Conservation (phyloP, 306 rosid genomes). For the Mucuna pruriens region DNA sequence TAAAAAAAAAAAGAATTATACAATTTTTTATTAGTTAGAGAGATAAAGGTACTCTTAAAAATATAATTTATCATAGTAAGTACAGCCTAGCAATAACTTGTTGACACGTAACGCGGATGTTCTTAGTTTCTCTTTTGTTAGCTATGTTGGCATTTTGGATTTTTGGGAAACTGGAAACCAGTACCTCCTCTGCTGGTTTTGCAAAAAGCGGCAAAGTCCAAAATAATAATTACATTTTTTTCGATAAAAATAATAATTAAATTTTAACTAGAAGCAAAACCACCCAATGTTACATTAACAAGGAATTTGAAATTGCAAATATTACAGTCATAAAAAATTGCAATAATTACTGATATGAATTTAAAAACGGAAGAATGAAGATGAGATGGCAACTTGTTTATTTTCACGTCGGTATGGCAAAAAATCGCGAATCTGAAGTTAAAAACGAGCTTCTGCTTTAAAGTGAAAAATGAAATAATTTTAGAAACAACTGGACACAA, state of each 20-base stretch:
- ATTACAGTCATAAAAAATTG: neutral
- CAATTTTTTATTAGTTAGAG: too few species aligned
- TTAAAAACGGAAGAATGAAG: neutral
- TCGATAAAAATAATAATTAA: slow-evolving; percentile 8
- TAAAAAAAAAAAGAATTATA: too few species aligned
- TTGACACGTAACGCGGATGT: slow-evolving; percentile 13
- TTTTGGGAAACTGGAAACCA: neutral
- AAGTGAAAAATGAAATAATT: too few species aligned
- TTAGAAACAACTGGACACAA: too few species aligned
- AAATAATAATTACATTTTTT: slow-evolving; percentile 1
- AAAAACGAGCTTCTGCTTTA: too few species aligned
- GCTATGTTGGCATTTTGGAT: neutral
- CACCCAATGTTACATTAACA: neutral
- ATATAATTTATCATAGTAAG: neutral
- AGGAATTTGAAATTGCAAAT: neutral
- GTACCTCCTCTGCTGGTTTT: neutral
- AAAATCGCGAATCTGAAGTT: too few species aligned
- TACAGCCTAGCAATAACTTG: neutral
- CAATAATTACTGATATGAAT: neutral
- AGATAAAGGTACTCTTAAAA: neutral
- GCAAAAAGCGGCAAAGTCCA: neutral
- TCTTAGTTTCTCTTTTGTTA: neutral
- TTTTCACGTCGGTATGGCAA: too few species aligned
- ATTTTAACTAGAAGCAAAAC: neutral
- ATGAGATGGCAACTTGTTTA: neutral